Base-by-base conservation (phyloP, 2,329 filamentous ascomycete species). In the Curvularia spicifera region DNA sequence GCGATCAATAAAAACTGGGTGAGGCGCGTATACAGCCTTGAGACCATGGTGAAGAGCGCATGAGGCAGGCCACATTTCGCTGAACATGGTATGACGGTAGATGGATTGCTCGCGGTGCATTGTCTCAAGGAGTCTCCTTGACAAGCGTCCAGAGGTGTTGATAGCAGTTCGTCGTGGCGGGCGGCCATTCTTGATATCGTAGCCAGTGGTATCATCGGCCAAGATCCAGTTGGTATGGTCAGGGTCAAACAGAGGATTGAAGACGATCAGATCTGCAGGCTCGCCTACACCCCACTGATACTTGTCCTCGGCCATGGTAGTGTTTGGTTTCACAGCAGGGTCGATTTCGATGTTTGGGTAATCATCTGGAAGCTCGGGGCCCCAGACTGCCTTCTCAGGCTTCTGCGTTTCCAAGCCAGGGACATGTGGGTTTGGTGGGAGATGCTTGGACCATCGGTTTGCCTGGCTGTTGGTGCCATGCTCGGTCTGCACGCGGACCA, bases 61-160 rank as follows among this genome's bases (percentile, higher is more conserved):
- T 0, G 84, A 85, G 0, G 88, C 84, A 1, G 89, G 89, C 78
- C 89, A 92, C 90, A 93, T 93, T 75, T 93, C 90, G 26, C 85
- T 86, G 73, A 91, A 93, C 88, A 89, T 92, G 75, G 82, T 87
- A 75, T 88, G 90, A 62, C 86, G 87, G 66, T 85, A 81, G 28
- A 84, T 82, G 75, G 88, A 87, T 4, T 87, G 89, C 69, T 92
- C 89, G 64, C 90, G 84, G 76, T 93, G 90, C 89, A 93, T 93
- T 5, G 86, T 86, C 45, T 83, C 77, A 5, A 93, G 78, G 1
- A 93, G 80, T 12, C 88, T 84, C 24, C 86, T 84, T 28, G 86
- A 89, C 33, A 92, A 79, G 9, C 90, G 87, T 1, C 84, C 86
- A 0, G 89, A 88, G 2, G 89, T 91, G 60, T 91, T 87, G 71